phyloP scores from a whole-genome alignment of 1,284 basidiomycete species.

The Hypsizygus ulmarius region DNA sequence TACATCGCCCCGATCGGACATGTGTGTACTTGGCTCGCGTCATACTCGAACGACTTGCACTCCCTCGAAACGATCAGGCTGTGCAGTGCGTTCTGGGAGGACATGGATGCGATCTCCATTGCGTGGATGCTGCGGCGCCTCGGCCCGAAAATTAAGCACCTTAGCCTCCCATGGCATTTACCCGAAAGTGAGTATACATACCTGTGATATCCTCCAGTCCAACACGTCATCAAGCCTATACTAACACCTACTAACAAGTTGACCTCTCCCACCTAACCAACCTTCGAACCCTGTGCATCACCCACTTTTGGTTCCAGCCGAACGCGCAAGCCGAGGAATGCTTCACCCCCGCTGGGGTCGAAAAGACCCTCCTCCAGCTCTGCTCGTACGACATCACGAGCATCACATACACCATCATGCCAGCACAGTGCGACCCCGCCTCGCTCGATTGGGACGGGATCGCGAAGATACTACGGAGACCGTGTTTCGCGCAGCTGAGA shows the following conservation, averaged over 20 bases:
- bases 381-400: no score
- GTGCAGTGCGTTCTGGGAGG: conserved; percentile 24
- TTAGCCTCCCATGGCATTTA: conserved; percentile 24
- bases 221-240: conserved; percentile 5
- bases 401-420: no score
- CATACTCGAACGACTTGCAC: conserved; percentile 13
- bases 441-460: no score
- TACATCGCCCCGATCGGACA: conserved; percentile 22
- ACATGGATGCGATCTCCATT: conserved; percentile 21
- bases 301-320: conserved; percentile 22
- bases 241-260: conserved; percentile 11
- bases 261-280: conserved; percentile 22
- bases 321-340: conserved; percentile 15
- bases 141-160: conserved; percentile 21
- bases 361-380: conserved; percentile 19
- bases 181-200: conserved; percentile 21
- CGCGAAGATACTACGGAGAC: no score
- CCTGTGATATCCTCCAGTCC: conserved; percentile 2
- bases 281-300: conserved; percentile 22
- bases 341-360: conserved; percentile 18
- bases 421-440: no score
- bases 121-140: conserved; percentile 22
- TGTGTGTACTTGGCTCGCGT: conserved; percentile 22
- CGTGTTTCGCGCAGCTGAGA: no score
- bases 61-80: conserved; percentile 18